These are phyloP conservation scores for Dactylellina parvicollis DNA, from an alignment of 2,329 filamentous ascomycete species.

Conservation along the genomic window DNA sequence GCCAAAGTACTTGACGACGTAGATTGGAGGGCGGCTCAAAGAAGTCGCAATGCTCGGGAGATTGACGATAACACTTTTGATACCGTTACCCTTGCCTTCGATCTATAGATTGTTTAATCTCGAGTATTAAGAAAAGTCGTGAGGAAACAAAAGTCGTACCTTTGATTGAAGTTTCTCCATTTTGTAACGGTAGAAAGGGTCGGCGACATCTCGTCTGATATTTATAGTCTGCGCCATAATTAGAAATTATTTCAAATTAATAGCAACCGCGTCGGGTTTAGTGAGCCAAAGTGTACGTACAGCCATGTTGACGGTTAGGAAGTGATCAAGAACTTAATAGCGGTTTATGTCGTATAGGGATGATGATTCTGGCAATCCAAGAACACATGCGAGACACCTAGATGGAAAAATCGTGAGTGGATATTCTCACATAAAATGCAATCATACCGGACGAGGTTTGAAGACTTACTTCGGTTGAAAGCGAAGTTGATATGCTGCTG, in stretches of 20 bases:
- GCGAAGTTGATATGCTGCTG: conserved; percentile 34
- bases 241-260: not conserved
- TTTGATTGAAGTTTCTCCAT: conserved; percentile 99
- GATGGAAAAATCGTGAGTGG: not conserved
- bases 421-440: not conserved
- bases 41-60: conserved; percentile 91
- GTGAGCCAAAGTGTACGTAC: conserved; percentile 9
- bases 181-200: conserved; percentile 99
- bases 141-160: conserved; percentile 6
- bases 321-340: conserved; percentile 49
- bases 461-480: conserved; percentile 40
- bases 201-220: conserved; percentile 96
- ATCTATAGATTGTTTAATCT: conserved; percentile 65
- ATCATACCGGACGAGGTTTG: too few relatives aligned
- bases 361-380: conserved; percentile 43
- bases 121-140: not conserved
- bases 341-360: conserved; percentile 49
- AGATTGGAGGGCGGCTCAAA: conserved; percentile 88
- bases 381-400: conserved; percentile 54
- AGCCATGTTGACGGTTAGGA: conserved; percentile 48
- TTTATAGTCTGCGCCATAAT: conserved; percentile 74
- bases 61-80: conserved; percentile 99
- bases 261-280: not conserved
- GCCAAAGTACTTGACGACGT: conserved; percentile 99
- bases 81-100: conserved; percentile 99